phyloP scores from a whole-genome alignment of 73 alveolate species.

The Paramecium tetraurelia region DNA sequence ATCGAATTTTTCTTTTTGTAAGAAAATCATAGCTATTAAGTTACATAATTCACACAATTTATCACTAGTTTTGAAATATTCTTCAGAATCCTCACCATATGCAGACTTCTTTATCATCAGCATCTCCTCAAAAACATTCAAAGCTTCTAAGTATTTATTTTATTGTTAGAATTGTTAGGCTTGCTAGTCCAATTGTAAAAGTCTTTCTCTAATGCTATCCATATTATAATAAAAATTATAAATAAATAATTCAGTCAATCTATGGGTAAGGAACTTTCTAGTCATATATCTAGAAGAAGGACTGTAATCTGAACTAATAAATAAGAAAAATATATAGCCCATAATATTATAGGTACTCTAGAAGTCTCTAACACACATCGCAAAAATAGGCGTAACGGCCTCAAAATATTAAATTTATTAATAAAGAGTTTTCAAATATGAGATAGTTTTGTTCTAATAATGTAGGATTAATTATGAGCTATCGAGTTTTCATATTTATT shows the following conservation, averaged over 20 bases:
- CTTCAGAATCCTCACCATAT: constrained; percentile 79
- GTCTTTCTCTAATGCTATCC: constrained; percentile 61
- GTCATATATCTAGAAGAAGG: too few species aligned
- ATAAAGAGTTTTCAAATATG: neutral
- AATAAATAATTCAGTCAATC: neutral
- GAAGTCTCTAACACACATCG: too few species aligned
- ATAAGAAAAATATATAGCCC: too few species aligned
- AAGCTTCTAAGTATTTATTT: constrained; percentile 71
- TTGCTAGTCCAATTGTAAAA: constrained; percentile 72
- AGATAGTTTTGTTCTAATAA: neutral
- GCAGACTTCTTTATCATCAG: constrained; percentile 62
- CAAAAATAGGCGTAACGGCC: neutral
- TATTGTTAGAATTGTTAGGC: constrained; percentile 48
- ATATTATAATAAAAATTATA: neutral
- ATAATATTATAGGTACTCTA: too few species aligned
- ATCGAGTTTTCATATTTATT: neutral
- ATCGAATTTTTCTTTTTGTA: constrained; percentile 80
- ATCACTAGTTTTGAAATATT: constrained; percentile 71
- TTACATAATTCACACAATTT: constrained; percentile 84
- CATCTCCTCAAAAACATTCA: constrained; percentile 73
- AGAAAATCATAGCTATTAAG: constrained; percentile 80
- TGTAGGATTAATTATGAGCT: neutral
- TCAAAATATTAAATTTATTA: neutral
- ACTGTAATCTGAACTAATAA: too few species aligned
- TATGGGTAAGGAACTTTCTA: too few species aligned